Base-by-base conservation (phyloP, 805 yeast species). In the Schwanniomyces vanrijiae region DNA sequence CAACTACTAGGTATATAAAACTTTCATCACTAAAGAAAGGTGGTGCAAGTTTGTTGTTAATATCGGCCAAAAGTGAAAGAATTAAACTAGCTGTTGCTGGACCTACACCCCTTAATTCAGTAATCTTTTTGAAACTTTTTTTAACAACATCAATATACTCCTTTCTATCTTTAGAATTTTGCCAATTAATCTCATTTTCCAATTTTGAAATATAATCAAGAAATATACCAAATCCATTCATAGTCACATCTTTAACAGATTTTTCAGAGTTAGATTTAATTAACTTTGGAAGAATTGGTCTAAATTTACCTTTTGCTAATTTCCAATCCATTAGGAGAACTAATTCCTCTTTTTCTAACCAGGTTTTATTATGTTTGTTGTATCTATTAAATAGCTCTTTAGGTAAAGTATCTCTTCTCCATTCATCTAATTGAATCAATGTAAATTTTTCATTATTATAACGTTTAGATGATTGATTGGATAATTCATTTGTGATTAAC, bases 1-100 rank as follows among this genome's bases (percentile, higher is more conserved):
- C 66, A 3, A 65, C 58, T 26, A 70, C 65, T 40, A 53, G 66
- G 53, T 66, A 68, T 44, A 62, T 51, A 48, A 68, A 76, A n/a
- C 73, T 63, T 55, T 76, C 81, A 49, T 77, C 82, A 38, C 80
- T 74, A 58, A 75, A 75, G 50, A 75, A 77, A 0, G 81, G 81
- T 0, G 77, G 76, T 2, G 70, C 60, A 21, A 62, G 51, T 1
- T 26, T 19, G 2, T 35, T 43, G 24, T 56, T 50, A 22, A 63
- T 50, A 22, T 58, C 48, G 34, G 33, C n/a, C 26, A 60, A 40
- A 16, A 76, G 50, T 1, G 80, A 75, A 35, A 73, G 50, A 0
- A 77, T 55, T 44, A 77, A 61, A 37, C 78, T 72, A 2, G 74
- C 77, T 5, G 80, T 76, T 5, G 82, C 82, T 1, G 80, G 80